Base-by-base conservation (phyloP, 306 rosid species). In the Trifolium repens region DNA sequence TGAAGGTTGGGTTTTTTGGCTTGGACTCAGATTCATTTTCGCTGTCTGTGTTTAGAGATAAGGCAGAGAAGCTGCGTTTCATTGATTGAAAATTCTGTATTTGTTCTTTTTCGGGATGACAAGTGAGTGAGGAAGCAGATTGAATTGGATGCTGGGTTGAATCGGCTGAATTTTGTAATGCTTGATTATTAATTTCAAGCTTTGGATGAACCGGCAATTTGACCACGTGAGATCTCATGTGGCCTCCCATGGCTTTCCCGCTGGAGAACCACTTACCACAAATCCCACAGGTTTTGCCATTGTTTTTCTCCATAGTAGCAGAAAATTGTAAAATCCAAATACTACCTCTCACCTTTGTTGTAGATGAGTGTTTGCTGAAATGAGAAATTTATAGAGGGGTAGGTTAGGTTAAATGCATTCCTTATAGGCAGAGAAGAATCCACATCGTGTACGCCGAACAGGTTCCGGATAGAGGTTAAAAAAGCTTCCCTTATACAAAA, bases 191-290 rank as follows among this genome's bases (percentile, higher is more conserved):
- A 46, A 5, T 46, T 13, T 46, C 52, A 46, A 46, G 52, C 52
- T 4, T 46, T 3, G 84, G 82, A 43, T 86, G 89, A 39, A 92
- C 7, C 2, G 88, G 81, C 40, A 77, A 78, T 53, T 58, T 90
- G 62, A 67, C 82, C 1, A 84, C 62, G 72, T 92, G 96, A 67
- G 97, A 80, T 79, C 89, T 87, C 94, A 90, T 86, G 83, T 92
- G 97, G 6, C 97, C 94, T 4, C 97, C 94, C 71, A 87, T 69
- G 72, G 92, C 92, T 78, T 83, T 90, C 47, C 90, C 92, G 37
- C 44, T 83, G 10, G 86, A 13, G 72, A 85, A 90, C 37, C 75
- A 13, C 83, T 58, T 87, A 42, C 35, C 58, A 44, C 96, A 88
- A 79, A 92, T 84, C 80, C 72, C 71, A 75, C 91, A 92, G 69